Percentiles rank a stretch among this genome's conserved stretches.
These are phyloP conservation scores for Serendipita sp. DNA, from an alignment of 768 basidiomycete genomes.

Conservation along the genomic window DNA sequence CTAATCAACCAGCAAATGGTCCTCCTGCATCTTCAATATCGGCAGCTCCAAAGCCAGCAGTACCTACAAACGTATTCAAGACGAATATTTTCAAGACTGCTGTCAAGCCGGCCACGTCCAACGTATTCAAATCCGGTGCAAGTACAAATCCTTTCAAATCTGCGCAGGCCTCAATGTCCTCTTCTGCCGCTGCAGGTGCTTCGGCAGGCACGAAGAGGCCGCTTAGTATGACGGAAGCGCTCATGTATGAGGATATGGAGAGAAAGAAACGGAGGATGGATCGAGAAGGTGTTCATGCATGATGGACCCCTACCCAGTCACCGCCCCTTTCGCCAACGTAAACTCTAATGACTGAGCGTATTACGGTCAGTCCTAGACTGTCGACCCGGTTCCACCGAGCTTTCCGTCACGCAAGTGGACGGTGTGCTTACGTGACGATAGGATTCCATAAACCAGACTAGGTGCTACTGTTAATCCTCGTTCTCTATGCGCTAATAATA, in stretches of 20 bases:
- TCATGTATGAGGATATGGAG: constrained; percentile 85
- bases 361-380: no score
- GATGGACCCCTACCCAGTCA: background rate
- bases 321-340: no score
- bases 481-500: no score
- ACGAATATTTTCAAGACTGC: constrained; percentile 37
- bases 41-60: constrained; percentile 15
- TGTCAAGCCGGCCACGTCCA: constrained; percentile 14
- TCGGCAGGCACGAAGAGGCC: constrained; percentile 23
- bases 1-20: constrained; percentile 16
- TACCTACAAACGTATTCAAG: constrained; percentile 32
- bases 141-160: constrained; percentile 50
- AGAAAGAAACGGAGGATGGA: constrained; percentile 72
- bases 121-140: background rate
- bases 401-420: no score
- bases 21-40: constrained; percentile 19
- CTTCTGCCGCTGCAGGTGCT: constrained; percentile 22
- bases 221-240: constrained; percentile 68
- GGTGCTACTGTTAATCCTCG: no score
- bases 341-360: no score
- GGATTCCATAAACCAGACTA: no score
- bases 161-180: constrained; percentile 55
- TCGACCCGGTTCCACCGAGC: no score
- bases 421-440: no score
- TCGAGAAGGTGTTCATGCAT: constrained; percentile 18